Evolutionary conservation across 352 stramenopile genomes (phyloP).

Genomic region (Phytophthora vignae): DNA sequence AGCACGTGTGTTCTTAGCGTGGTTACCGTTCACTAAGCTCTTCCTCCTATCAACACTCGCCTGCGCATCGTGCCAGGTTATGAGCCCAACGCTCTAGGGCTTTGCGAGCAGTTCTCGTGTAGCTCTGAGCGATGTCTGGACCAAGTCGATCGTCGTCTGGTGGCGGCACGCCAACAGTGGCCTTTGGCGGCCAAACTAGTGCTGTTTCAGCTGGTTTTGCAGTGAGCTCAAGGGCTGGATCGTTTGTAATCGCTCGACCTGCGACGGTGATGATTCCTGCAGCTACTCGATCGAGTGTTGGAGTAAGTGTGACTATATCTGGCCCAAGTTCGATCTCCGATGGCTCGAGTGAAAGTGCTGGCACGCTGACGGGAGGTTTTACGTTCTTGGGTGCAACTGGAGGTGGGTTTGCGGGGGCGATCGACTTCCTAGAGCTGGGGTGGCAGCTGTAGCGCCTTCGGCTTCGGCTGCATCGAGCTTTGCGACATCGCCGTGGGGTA

Average conservation of each 20-base stretch:
- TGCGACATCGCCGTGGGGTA: not conserved
- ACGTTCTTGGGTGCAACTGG: not conserved
- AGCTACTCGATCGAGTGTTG: not conserved
- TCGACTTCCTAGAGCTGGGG: not conserved
- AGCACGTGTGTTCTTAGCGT: too few relatives aligned
- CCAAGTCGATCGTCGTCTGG: not conserved
- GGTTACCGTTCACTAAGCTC: too few relatives aligned
- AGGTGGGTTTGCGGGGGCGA: not conserved
- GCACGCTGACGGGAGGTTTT: not conserved
- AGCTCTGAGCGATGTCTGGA: constrained; percentile 6
- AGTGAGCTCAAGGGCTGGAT: not conserved
- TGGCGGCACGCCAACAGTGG: not conserved
- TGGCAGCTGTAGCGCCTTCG: not conserved
- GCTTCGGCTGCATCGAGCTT: not conserved
- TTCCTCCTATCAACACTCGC: too few relatives aligned
- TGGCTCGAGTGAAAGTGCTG: not conserved
- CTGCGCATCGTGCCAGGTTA: too few relatives aligned
- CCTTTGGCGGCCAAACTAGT: constrained; percentile 2
- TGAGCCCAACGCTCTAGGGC: not conserved
- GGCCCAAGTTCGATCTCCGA: not conserved
- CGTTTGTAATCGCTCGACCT: not conserved
- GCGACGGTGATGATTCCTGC: not conserved
- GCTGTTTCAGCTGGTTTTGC: not conserved
- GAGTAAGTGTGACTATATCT: not conserved
- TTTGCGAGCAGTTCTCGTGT: constrained; percentile 1